Conservation (phyloP, 1,284 basidiomycete genomes). For the Agroathelia rolfsii region DNA sequence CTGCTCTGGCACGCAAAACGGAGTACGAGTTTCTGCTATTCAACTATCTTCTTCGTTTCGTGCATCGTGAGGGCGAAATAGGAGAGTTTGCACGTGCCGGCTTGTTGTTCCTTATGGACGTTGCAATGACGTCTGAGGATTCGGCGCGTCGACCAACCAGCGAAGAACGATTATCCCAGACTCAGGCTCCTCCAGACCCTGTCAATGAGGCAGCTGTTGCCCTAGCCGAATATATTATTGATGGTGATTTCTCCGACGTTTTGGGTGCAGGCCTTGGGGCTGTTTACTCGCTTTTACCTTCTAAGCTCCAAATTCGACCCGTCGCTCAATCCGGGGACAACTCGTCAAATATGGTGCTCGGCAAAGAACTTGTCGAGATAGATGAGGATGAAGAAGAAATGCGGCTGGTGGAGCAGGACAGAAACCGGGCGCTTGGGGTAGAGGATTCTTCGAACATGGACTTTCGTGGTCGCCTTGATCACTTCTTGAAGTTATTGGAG, state of each 20-base stretch:
- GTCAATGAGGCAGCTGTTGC: conserved; percentile 75
- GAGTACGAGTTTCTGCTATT: conserved; percentile 93
- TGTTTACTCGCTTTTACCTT: conserved; percentile 85
- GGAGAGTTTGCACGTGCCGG: conserved; percentile 93
- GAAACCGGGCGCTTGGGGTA: conserved; percentile 49
- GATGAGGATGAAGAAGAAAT: conserved; percentile 46
- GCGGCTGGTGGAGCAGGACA: conserved; percentile 41
- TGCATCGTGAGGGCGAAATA: conserved; percentile 88
- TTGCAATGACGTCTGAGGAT: conserved; percentile 76
- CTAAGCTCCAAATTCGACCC: conserved; percentile 67
- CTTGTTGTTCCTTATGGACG: conserved; percentile 86
- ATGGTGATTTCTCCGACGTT: conserved; percentile 95
- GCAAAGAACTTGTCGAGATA: conserved; percentile 37
- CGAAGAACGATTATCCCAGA: conserved; percentile 19
- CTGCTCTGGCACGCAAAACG: conserved; percentile 48
- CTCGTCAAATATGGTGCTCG: conserved; percentile 61
- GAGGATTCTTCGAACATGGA: conserved; percentile 70
- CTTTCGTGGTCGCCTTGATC: conserved; percentile 74
- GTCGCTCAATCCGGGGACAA: too few relatives aligned
- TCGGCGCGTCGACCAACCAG: conserved; percentile 29
- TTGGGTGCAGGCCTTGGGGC: conserved; percentile 90
- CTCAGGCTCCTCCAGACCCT: conserved; percentile 40
- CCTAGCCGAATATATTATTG: conserved; percentile 87
- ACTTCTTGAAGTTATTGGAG: conserved; percentile 84
- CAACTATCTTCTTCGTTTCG: conserved; percentile 91